Percentiles rank a stretch among this genome's conserved stretches.
phyloP scores from a whole-genome alignment of 805 yeast species.

The Candida arabinofermentans region DNA sequence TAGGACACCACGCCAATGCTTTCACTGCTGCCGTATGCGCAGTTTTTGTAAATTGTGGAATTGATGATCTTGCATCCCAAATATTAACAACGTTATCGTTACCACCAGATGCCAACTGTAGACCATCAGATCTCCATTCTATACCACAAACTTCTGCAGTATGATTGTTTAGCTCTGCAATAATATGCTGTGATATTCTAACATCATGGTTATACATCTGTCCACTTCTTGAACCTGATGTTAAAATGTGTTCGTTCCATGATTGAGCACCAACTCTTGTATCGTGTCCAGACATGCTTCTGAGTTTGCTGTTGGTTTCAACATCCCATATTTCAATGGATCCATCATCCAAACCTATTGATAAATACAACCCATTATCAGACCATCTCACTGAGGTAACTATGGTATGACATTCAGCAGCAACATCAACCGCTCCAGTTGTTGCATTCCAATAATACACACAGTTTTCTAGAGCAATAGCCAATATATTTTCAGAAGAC shows the following conservation, averaged over 20 bases:
- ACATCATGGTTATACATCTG: conserved; percentile 86
- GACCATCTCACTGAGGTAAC: conserved; percentile 86
- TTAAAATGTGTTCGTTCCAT: conserved; percentile 78
- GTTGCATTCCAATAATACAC: conserved; percentile 93
- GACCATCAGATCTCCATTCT: conserved; percentile 79
- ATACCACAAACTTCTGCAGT: conserved; percentile 91
- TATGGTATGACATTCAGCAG: conserved; percentile 51
- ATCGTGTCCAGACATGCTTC: conserved; percentile 73
- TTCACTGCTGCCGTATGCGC: conserved; percentile 93
- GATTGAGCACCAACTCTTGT: conserved; percentile 79
- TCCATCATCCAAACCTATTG: conserved; percentile 83
- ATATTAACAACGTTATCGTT: conserved; percentile 90
- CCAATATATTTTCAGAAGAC: conserved; percentile 78
- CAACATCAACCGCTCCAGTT: conserved; percentile 68
- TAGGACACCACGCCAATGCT: conserved; percentile 94
- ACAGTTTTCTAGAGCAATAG: conserved; percentile 79
- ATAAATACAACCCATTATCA: conserved; percentile 79
- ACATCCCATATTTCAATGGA: conserved; percentile 91
- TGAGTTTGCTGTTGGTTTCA: conserved; percentile 63
- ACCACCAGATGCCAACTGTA: conserved; percentile 86
- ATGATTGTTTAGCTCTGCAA: conserved; percentile 58
- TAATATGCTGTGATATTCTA: conserved; percentile 73
- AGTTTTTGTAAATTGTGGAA: conserved; percentile 71
- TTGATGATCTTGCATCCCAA: conserved; percentile 77
- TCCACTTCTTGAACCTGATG: conserved; percentile 88